Base-by-base conservation (phyloP, 2,329 filamentous ascomycete species). In the Penicillium hordei region DNA sequence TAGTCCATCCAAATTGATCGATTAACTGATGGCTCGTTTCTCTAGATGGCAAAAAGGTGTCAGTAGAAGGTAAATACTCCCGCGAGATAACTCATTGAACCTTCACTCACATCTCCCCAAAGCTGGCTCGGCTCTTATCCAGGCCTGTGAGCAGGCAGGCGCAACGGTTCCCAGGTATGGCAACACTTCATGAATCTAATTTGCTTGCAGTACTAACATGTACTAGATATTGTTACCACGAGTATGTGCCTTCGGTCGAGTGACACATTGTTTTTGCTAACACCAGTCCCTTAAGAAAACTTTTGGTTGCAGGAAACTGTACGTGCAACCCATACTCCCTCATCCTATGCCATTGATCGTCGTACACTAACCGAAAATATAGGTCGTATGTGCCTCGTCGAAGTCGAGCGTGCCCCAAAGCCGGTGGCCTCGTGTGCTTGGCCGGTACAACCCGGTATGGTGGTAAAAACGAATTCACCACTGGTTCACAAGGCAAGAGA, bases 271-370 rank as follows among this genome's bases (percentile, higher is more conserved):
- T 44, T 31, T 25, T 52, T 65, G 57, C 72, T 74, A 71, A 70
- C 62, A 49, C 51, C 44, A 59, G 27, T 56, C 27, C 15, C 40
- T 50, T 56, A 72, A 93, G 90, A 76, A 97, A 99, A 81, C 85
- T 99, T 68, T 92, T 96, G 89, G 96, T 99, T 83, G 94, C 94
- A 72, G 94, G 94, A 79, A 99, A 97, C 81, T 99, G 94, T 81
- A 69, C 45, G 75, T 65, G 19, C 36, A 51, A 52, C 33, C 13
- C 21, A 21, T 6, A 23, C 4, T 40, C 7, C 39, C 6, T 23
- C 13, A 36, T 29, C 33, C 9, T 15, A 33, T 3, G 13, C 19
- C 13, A 36, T 29, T 17, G 17, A 43, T 21, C n/a, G 13, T 13
- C 17, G 55, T 34, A 51, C 52, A 33, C 12, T 60, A 58, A 60